Percentiles rank a stretch among this genome's conserved stretches.
These are phyloP conservation scores for Acrocalymma vagum DNA, from an alignment of 2,329 filamentous ascomycete genomes.

Conservation along the genomic window DNA sequence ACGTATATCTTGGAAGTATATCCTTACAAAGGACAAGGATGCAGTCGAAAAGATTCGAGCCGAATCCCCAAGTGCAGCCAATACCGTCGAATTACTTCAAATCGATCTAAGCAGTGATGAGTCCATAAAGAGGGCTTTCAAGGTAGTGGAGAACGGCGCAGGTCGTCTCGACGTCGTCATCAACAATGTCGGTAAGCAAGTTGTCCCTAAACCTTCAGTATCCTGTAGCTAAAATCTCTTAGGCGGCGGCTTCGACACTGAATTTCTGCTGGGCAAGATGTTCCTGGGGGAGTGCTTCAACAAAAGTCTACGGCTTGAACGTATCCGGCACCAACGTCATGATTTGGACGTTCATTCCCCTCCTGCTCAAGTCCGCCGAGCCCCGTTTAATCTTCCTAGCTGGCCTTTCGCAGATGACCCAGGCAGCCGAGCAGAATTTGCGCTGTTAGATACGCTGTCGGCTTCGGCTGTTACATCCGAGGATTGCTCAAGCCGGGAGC, in stretches of 20 bases:
- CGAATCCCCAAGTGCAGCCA: no score
- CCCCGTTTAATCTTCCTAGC: conserved; percentile 51
- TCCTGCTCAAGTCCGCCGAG: conserved; percentile 45
- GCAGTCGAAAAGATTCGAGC: no score
- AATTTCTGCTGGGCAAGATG: conserved; percentile 4
- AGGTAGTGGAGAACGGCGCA: background rate
- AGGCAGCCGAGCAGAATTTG: no score
- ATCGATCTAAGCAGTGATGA: conserved; percentile 6
- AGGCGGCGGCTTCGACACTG: conserved; percentile 2
- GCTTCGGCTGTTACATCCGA: no score
- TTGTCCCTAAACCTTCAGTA: conserved; percentile 5
- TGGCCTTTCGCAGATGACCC: no score
- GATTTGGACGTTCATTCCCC: conserved; percentile 44
- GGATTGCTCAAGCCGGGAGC: no score
- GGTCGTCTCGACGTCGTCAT: conserved; percentile 4
- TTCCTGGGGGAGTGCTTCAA: conserved; percentile 2
- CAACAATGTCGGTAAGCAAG: conserved; percentile 7
- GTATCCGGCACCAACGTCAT: conserved; percentile 50
- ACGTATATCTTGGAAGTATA: conserved; percentile 1
- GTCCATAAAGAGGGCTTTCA: conserved; percentile 5
- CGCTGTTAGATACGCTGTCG: no score
- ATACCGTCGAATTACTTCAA: conserved; percentile 4
- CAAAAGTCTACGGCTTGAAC: conserved; percentile 47
- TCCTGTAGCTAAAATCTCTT: conserved; percentile 1
- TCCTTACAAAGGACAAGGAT: background rate